phyloP scores from a whole-genome alignment of 768 basidiomycete species.

The Kwoniella dejecticola region DNA sequence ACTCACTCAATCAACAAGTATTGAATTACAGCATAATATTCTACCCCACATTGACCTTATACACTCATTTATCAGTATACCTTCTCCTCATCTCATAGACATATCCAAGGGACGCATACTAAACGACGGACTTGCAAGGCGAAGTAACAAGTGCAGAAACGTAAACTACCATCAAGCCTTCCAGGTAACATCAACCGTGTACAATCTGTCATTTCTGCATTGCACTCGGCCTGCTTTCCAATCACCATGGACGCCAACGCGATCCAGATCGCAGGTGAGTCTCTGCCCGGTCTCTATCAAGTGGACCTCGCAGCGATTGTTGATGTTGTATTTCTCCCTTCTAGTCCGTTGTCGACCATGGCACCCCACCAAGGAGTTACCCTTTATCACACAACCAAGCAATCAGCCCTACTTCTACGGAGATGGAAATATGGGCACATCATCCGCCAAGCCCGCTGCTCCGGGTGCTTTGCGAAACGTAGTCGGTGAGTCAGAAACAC shows the following conservation, averaged over 20 bases:
- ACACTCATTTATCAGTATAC: neutral
- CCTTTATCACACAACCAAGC: slow-evolving; percentile 69
- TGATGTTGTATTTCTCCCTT: neutral
- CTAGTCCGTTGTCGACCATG: slow-evolving; percentile 90
- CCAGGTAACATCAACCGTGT: neutral
- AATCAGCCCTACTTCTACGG: slow-evolving; percentile 68
- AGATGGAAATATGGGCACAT: slow-evolving; percentile 75
- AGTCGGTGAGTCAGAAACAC: slow-evolving; percentile 42
- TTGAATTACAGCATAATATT: neutral
- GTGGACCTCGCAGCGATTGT: no score
- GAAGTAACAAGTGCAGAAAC: no score
- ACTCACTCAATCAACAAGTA: neutral
- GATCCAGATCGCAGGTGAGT: slow-evolving; percentile 51
- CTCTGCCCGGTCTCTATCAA: no score
- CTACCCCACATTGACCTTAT: neutral
- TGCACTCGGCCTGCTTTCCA: neutral
- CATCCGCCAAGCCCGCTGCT: slow-evolving; percentile 29
- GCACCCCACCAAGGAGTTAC: slow-evolving; percentile 77
- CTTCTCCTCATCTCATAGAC: no score
- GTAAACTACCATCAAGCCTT: no score
- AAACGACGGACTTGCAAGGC: no score
- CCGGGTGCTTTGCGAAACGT: slow-evolving; percentile 49
- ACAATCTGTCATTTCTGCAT: neutral
- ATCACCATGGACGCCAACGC: slow-evolving; percentile 41
- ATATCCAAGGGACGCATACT: no score